phyloP scores from a whole-genome alignment of 139 green algal species.

The Monoraphidium neglectum region DNA sequence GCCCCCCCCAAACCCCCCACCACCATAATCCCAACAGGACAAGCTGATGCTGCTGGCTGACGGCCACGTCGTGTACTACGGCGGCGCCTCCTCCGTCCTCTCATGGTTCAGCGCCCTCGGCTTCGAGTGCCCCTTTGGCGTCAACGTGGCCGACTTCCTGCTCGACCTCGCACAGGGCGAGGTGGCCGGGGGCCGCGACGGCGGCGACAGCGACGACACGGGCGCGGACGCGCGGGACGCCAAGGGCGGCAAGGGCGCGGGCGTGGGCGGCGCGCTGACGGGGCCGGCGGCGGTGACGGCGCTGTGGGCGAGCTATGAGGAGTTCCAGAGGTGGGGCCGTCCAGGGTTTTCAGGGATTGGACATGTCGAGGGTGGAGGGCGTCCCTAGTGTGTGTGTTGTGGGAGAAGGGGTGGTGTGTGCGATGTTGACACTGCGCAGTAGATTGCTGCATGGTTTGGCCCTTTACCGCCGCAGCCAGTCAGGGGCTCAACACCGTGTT shows the following conservation, averaged over 20 bases:
- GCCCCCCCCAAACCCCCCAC: too few relatives aligned
- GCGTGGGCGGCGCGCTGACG: not conserved
- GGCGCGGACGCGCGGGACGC: not conserved
- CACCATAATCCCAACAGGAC: slow-evolving; percentile 68
- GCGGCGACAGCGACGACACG: not conserved
- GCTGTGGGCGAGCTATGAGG: slow-evolving; percentile 24
- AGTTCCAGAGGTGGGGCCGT: not conserved
- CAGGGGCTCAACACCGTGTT: too few relatives aligned
- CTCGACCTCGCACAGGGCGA: slow-evolving; percentile 67
- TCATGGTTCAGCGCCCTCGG: slow-evolving; percentile 67
- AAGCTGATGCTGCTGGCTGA: slow-evolving; percentile 66
- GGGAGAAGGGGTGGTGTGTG: too few relatives aligned
- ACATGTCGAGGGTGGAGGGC: not conserved
- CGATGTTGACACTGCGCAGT: too few relatives aligned
- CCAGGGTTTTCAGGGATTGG: slow-evolving; percentile 4
- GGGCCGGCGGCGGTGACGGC: slow-evolving; percentile 4
- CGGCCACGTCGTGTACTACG: slow-evolving; percentile 86
- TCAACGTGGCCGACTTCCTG: slow-evolving; percentile 82
- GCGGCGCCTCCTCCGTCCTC: slow-evolving; percentile 41
- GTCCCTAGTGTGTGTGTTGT: too few relatives aligned
- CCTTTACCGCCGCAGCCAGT: too few relatives aligned
- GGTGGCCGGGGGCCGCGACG: slow-evolving; percentile 15
- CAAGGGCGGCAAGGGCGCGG: slow-evolving; percentile 4
- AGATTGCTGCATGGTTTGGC: too few relatives aligned
- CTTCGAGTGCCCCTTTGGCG: slow-evolving; percentile 65